phyloP scores from a whole-genome alignment of 306 rosid genomes.

The Lathyrus oleraceus region DNA sequence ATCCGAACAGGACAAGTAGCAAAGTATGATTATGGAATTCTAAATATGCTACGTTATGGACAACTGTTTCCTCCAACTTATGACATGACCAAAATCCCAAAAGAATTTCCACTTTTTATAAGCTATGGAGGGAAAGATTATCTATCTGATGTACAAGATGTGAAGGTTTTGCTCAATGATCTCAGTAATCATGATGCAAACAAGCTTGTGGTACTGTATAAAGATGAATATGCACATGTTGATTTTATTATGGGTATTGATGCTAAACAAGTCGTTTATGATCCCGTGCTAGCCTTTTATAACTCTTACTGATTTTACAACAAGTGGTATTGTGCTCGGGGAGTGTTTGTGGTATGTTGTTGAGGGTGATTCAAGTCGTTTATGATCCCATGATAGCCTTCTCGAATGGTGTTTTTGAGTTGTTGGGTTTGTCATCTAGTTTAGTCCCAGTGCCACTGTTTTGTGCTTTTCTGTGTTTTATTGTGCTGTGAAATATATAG shows the following conservation, averaged over 20 bases:
- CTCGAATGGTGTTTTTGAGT: no score
- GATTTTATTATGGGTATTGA: constrained; percentile 59
- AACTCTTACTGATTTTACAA: not conserved
- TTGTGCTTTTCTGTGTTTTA: no score
- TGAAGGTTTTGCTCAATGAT: constrained; percentile 45
- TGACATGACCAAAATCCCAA: constrained; percentile 53
- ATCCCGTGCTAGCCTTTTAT: constrained; percentile 58
- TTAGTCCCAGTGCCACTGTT: no score
- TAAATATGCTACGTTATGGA: constrained; percentile 53
- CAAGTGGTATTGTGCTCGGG: no score
- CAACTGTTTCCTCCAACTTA: constrained; percentile 58
- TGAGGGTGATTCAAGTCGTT: no score
- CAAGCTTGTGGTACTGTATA: constrained; percentile 46
- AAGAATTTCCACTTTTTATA: constrained; percentile 57
- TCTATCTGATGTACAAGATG: constrained; percentile 54
- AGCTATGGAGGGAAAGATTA: constrained; percentile 55
- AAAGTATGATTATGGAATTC: constrained; percentile 50
- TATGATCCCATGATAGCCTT: no score
- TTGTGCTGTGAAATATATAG: no score
- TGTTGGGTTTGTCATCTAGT: no score
- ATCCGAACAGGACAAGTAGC: constrained; percentile 48
- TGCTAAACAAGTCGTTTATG: constrained; percentile 57
- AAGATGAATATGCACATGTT: constrained; percentile 59
- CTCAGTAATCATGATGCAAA: constrained; percentile 50
- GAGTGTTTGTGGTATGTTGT: no score